Evolutionary conservation across 208 protist species (phyloP).

Genomic region (Acanthamoeba healyi): DNA sequence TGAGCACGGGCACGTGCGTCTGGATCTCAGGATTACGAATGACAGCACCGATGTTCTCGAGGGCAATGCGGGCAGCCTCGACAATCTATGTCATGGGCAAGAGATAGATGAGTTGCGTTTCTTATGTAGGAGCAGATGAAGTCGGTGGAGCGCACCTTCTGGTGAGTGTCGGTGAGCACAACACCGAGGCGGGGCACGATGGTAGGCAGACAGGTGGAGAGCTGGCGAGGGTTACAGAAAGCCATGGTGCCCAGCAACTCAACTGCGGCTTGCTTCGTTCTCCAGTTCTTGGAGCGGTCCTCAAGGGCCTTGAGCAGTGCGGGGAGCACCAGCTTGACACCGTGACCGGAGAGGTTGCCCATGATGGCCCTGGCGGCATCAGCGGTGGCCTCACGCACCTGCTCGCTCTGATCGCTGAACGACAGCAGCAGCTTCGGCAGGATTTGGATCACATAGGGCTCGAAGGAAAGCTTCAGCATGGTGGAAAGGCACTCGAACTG

Average conservation of each 20-base stretch:
- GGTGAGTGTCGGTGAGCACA: slow-evolving; percentile 87
- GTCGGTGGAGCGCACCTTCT: background rate
- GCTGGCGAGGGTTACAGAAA: slow-evolving; percentile 89
- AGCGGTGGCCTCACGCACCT: slow-evolving; percentile 87
- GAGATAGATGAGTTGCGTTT: background rate
- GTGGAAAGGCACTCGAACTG: slow-evolving; percentile 89
- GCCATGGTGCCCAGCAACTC: slow-evolving; percentile 93
- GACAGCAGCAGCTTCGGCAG: slow-evolving; percentile 88
- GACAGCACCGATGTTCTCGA: slow-evolving; percentile 90
- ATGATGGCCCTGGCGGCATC: slow-evolving; percentile 86
- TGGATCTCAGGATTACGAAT: slow-evolving; percentile 93
- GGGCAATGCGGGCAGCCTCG: slow-evolving; percentile 86
- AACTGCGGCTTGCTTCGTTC: slow-evolving; percentile 88
- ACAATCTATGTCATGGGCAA: slow-evolving; percentile 73
- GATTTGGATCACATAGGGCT: slow-evolving; percentile 91
- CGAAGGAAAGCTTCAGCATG: slow-evolving; percentile 90
- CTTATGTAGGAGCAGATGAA: background rate
- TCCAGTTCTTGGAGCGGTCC: slow-evolving; percentile 89
- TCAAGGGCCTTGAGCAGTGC: slow-evolving; percentile 87
- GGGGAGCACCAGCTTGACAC: slow-evolving; percentile 94
- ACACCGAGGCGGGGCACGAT: slow-evolving; percentile 88
- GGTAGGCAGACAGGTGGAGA: slow-evolving; percentile 85
- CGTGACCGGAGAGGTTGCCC: slow-evolving; percentile 85
- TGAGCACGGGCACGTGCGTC: slow-evolving; percentile 82
- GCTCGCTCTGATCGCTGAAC: slow-evolving; percentile 87